Conservation (phyloP, 371 early-diverging fungal genomes). For the Nematocida displodere region DNA sequence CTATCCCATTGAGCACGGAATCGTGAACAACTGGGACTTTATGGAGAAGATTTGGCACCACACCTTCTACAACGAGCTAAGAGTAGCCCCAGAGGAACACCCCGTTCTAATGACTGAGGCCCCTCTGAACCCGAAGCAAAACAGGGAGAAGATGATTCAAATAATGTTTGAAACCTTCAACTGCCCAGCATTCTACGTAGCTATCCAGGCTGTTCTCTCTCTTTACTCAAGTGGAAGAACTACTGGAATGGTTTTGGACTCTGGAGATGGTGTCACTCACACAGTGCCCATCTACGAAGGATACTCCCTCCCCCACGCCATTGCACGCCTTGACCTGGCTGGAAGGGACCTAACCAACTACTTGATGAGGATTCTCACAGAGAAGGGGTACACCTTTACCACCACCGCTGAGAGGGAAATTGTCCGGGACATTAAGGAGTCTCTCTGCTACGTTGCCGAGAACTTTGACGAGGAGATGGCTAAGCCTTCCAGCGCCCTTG, state of each 20-base stretch:
- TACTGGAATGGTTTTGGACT: constrained; percentile 99
- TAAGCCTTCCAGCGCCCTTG: constrained; percentile 72
- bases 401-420: constrained; percentile 99
- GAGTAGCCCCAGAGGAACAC: constrained; percentile 86
- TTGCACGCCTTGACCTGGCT: constrained; percentile 85
- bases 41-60: constrained; percentile 99
- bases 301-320: constrained; percentile 92
- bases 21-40: constrained; percentile 99
- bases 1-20: constrained; percentile 99
- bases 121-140: constrained; percentile 96
- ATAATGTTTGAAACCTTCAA: constrained; percentile 99
- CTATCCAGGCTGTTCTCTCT: constrained; percentile 93
- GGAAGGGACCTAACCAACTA: constrained; percentile 95
- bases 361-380: constrained; percentile 87
- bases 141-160: constrained; percentile 99
- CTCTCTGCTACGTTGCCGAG: constrained; percentile 93
- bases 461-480: constrained; percentile 96
- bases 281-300: constrained; percentile 99
- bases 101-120: constrained; percentile 97
- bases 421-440: constrained; percentile 99
- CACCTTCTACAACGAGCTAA: constrained; percentile 82
- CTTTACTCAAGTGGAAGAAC: constrained; percentile 97
- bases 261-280: constrained; percentile 99
- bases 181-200: constrained; percentile 92
- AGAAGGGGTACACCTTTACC: constrained; percentile 93